Percentiles rank a stretch among this genome's conserved stretches.
Evolutionary conservation across 2,329 filamentous ascomycete species (phyloP).

Genomic region (Xylariaceae sp.): DNA sequence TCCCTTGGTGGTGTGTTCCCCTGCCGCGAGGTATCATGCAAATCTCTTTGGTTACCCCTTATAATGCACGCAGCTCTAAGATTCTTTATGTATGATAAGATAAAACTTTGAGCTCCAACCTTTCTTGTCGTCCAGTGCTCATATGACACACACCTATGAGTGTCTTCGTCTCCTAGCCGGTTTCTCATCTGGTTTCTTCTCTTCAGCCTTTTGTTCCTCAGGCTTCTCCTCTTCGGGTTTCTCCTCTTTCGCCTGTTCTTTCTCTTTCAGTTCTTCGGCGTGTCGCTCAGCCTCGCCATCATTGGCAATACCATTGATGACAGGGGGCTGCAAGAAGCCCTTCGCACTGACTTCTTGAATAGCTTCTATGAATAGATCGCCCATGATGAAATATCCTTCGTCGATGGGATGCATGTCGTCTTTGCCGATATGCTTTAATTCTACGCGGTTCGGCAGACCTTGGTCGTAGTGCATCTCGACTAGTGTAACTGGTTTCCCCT

Average conservation of each 20-base stretch:
- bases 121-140: not conserved
- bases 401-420: constrained; percentile 31
- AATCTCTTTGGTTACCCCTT: not conserved
- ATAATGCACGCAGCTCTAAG: too few relatives aligned
- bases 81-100: not conserved
- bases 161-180: constrained; percentile 5
- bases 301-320: constrained; percentile 18
- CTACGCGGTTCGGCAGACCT: constrained; percentile 25
- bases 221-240: constrained; percentile 6
- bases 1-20: not conserved
- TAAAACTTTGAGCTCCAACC: not conserved
- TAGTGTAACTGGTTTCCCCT: constrained; percentile 26
- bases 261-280: constrained; percentile 12
- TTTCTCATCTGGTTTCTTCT: constrained; percentile 5
- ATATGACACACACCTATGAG: not conserved
- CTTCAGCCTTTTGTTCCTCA: not conserved
- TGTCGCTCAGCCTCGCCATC: constrained; percentile 20
- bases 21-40: not conserved
- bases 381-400: constrained; percentile 30
- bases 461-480: constrained; percentile 31
- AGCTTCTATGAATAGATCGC: constrained; percentile 30
- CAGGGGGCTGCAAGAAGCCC: constrained; percentile 22
- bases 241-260: constrained; percentile 8
- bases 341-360: constrained; percentile 28
- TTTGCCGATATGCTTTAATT: constrained; percentile 24